Percentiles rank a stretch among this genome's conserved stretches.
phyloP scores from a whole-genome alignment of 768 basidiomycete species.

The Gymnopilus junonius region DNA sequence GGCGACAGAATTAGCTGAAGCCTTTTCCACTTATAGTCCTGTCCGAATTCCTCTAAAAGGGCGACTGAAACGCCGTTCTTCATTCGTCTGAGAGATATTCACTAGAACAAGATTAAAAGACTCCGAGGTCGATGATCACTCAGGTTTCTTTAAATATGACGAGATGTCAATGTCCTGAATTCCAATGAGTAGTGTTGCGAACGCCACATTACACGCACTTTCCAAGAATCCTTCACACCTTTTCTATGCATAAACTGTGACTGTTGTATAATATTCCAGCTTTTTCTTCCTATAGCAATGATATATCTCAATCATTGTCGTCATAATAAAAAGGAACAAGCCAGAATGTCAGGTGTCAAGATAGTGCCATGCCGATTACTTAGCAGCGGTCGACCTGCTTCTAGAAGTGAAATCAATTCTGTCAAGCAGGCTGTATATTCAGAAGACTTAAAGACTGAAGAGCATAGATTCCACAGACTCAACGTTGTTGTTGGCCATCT shows the following conservation, averaged over 20 bases:
- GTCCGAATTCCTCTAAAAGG: conserved; percentile 11
- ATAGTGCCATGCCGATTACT: background rate
- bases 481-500: background rate
- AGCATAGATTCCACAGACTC: background rate
- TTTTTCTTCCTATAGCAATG: background rate
- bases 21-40: background rate
- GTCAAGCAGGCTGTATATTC: background rate
- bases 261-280: background rate
- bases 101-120: conserved; percentile 3
- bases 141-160: conserved; percentile 13
- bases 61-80: conserved; percentile 7
- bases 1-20: background rate
- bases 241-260: background rate
- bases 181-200: background rate
- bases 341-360: background rate
- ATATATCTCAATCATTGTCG: background rate
- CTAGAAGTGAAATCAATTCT: background rate
- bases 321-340: background rate
- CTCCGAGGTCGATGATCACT: conserved; percentile 13
- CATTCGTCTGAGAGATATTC: conserved; percentile 5
- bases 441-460: background rate
- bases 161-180: conserved; percentile 7
- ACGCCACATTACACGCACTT: background rate
- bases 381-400: background rate
- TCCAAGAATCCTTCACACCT: background rate